Base-by-base conservation (phyloP, 257 asterid genomes). In the Gynochthodes officinalis region DNA sequence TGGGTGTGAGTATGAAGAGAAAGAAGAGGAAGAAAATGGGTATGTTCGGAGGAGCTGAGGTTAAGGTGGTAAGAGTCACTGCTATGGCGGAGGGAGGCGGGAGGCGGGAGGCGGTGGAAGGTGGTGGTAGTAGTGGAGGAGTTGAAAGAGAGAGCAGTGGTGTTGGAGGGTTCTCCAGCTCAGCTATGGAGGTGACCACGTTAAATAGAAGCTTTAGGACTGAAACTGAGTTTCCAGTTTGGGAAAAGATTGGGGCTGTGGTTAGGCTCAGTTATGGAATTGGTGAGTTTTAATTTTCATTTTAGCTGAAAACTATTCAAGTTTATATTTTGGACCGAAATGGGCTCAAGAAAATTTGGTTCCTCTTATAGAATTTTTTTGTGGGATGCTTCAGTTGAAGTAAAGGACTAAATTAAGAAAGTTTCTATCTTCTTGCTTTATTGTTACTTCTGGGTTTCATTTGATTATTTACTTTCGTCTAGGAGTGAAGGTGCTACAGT, bases 241-340 rank as follows among this genome's bases (percentile, higher is more conserved):
- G 98, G 97, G 97, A 93, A 1, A 91, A 91, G 83, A 91, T 93
- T 75, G 97, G 97, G 57, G 97, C 97, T 77, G 69, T 91, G 77
- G 96, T 93, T 46, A 84, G 98, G 61, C 95, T 93, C 73, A 92
- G 96, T 71, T 93, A 93, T 75, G 98, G 97, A 80, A 85, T 93
- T n/a, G 98, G 98, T 91, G 30, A 78, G 88, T 62, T 25, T 25
- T 11, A 12, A 0, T 28, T 43, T 67, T 10, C 13, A 40, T 40
- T 55, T 7, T 50, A 25, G 35, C 14, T 19, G 25, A 71, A 2
- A 4, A 7, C 27, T 25, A 39, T 53, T 57, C 5, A 42, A 54
- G 39, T 28, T n/a, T 4, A 53, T 70, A 25, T 61, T 55, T 39
- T 63, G 35, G 11, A 15, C 59, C 39, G 52, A 62, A 27, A 15